Base-by-base conservation (phyloP, 768 basidiomycete genomes). In the Mrakia hoshinonis region DNA sequence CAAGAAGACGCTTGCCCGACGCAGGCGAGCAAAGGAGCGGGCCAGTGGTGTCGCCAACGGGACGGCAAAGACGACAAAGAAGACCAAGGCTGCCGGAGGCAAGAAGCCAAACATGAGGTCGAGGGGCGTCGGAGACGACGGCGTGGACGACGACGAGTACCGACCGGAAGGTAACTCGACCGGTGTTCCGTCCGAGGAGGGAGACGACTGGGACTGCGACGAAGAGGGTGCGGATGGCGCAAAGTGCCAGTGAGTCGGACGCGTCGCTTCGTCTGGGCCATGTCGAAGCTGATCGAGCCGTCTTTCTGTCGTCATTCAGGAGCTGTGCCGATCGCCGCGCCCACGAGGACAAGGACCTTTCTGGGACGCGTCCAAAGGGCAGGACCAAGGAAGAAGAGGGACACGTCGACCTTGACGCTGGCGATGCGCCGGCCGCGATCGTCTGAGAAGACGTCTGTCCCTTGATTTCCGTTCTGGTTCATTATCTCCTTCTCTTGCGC, bases 1-100 rank as follows among this genome's bases (percentile, higher is more conserved):
- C 73, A 91, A 90, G 82, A 88, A 87, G 83, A 87, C 93, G 60
- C 81, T 93, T 74, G 83, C 82, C 76, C 81, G 89, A 66, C 81
- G 90, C 66, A 81, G 87, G 75, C 82, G 88, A 74, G 90, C 90
- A 38, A 84, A 86, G 78, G 89, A 90, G 80, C 81, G 88, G 22
- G 85, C 85, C 0, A 84, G 84, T 49, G 81, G 81, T 10, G 86
- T 87, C 18, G 87, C 87, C 61, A 81, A 80, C 75, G 82, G 83
- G 24, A 70, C 69, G 2, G 20, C 24, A 0, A 63, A 63, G n/a
- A 38, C 11, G 31, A n/a, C 11, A 22, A 51, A 48, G 6, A 43
- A 39, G 43, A 47, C 26, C 20, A 52, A 34, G 38, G 31, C 18
- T 1, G 43, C 29, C n/a, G 31, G 47, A 29, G 34, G 36, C 36